Base-by-base conservation (phyloP, 2,329 filamentous ascomycete species). In the Fusarium liriodendri region DNA sequence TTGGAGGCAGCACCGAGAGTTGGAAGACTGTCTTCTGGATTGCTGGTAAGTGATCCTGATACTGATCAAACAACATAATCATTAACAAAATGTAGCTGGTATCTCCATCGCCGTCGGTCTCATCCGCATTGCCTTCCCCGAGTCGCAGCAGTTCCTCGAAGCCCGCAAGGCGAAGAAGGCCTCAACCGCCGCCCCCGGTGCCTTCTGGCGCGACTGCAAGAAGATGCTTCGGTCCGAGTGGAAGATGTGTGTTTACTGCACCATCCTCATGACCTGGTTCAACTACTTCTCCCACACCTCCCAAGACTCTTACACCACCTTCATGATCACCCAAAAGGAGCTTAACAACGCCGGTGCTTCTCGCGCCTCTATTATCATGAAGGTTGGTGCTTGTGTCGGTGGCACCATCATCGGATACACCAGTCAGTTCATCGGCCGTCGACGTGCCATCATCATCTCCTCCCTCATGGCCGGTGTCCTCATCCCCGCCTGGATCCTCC, bases 11-110 rank as follows among this genome's bases (percentile, higher is more conserved):
- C 5, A 84, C 84, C 2, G 85, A 93, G 3, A 89, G 87, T 50
- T 95, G 92, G 93, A 95, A 94, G 85, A 93, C 86, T 0, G 89
- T 94, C 52, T 94, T 94, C 80, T 95, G 92, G 91, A 89, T 92
- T 70, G 93, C 85, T 70, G 85, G 83, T 83, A 81, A 27, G 20
- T 37, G 13, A 27, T 4, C 0, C 9, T 13, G n/a, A 18, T 16
- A 27, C n/a, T 25, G 14, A 29, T 22, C 13, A 2, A 33, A 13
- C 8, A 0, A 7, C 0, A 6, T 16, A 0, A 11, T 0, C 4
- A n/a, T 55, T 74, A 54, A 70, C 55, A 32, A 16, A 2, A 0
- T 13, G 20, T 84, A 70, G 90, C 92, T 1, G 91, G 89, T 5
- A 82, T 93, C 50, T 93, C 91, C 35, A 91, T 94, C 70, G 89